Evolutionary conservation across 768 basidiomycete species (phyloP).

Genomic region (Cubamyces lactineus): DNA sequence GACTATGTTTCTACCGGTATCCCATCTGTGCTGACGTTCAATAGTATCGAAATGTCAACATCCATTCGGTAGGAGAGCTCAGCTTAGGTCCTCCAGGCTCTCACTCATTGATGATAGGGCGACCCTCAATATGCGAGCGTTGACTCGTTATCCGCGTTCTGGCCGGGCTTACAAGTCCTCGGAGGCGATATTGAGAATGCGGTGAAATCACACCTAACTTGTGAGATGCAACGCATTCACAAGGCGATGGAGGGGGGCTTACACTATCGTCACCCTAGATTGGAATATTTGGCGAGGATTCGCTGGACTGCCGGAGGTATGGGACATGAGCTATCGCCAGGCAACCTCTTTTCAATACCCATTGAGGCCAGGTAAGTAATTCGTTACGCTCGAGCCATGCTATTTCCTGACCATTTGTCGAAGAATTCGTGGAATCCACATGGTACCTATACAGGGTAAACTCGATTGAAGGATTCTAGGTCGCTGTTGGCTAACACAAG

Average conservation of each 20-base stretch:
- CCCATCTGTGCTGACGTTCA: neutral
- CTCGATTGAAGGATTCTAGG: neutral
- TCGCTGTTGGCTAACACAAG: constrained; percentile 11
- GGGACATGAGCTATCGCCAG: constrained; percentile 73
- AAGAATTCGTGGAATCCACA: constrained; percentile 94
- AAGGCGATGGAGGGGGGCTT: neutral
- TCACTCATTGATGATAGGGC: constrained; percentile 50
- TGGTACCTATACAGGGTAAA: constrained; percentile 91
- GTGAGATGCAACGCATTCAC: constrained; percentile 45
- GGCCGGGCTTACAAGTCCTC: constrained; percentile 93
- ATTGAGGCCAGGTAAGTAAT: constrained; percentile 63
- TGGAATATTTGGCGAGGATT: constrained; percentile 93
- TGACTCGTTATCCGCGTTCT: constrained; percentile 96
- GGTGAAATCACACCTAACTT: constrained; percentile 88
- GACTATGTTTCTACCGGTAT: constrained; percentile 20
- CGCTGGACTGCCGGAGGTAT: constrained; percentile 91
- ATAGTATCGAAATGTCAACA: constrained; percentile 87
- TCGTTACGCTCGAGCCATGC: neutral
- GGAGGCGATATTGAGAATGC: constrained; percentile 88
- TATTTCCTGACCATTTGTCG: neutral
- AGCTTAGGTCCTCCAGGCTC: neutral
- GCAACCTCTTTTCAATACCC: constrained; percentile 82
- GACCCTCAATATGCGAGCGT: constrained; percentile 75
- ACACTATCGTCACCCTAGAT: constrained; percentile 48
- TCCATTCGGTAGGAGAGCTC: constrained; percentile 39